Percentiles rank a stretch among this genome's conserved stretches.
These are phyloP conservation scores for Wallacemonas sp. DNA, from an alignment of 208 protist genomes.

Conservation along the genomic window DNA sequence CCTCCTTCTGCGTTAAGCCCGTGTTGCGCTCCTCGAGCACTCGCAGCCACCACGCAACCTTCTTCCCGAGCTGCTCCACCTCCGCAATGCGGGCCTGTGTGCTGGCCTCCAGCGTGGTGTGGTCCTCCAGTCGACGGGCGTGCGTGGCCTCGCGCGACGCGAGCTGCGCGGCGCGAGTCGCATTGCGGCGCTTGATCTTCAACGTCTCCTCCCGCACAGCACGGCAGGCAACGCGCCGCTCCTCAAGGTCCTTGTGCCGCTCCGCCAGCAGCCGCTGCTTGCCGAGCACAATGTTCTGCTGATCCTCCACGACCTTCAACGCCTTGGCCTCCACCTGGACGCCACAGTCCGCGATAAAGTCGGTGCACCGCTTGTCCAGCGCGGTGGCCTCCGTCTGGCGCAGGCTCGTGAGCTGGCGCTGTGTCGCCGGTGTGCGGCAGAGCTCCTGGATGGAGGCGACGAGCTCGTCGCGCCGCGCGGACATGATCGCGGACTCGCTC, in stretches of 20 bases:
- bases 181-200: slow-evolving; percentile 33
- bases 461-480: slow-evolving; percentile 41
- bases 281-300: slow-evolving; percentile 43
- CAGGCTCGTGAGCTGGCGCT: slow-evolving; percentile 35
- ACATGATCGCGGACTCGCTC: slow-evolving; percentile 30
- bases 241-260: slow-evolving; percentile 46
- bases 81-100: slow-evolving; percentile 57
- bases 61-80: slow-evolving; percentile 70
- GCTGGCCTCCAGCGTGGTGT: slow-evolving; percentile 48
- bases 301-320: slow-evolving; percentile 50
- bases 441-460: slow-evolving; percentile 17
- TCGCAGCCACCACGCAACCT: slow-evolving; percentile 67
- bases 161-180: slow-evolving; percentile 31
- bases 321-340: background rate
- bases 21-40: slow-evolving; percentile 76
- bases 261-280: slow-evolving; percentile 49
- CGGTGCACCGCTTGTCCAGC: slow-evolving; percentile 26
- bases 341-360: slow-evolving; percentile 38
- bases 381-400: slow-evolving; percentile 19
- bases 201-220: slow-evolving; percentile 44
- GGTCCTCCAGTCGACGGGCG: slow-evolving; percentile 38
- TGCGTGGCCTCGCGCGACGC: slow-evolving; percentile 44
- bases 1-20: slow-evolving; percentile 56
- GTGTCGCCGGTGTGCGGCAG: slow-evolving; percentile 10
- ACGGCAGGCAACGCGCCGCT: slow-evolving; percentile 39